A percentile compares a stretch with the other conserved stretches of the same genome.
These are phyloP conservation scores for Suhomyces sp. DNA, from an alignment of 805 yeast species.

Conservation along the genomic window DNA sequence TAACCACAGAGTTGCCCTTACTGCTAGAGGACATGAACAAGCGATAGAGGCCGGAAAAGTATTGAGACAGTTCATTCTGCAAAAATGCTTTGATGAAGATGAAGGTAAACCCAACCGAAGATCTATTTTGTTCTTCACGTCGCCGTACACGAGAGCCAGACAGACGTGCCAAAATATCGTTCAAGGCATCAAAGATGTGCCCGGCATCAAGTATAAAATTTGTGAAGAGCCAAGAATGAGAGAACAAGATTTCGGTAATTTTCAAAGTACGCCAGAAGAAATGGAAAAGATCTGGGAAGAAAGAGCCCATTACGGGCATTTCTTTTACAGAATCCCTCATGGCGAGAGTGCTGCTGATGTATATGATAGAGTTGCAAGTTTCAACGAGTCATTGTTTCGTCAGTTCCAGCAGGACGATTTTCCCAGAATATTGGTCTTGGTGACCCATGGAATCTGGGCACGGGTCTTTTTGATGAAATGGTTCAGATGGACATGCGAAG, in stretches of 20 bases:
- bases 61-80: conserved; percentile 37
- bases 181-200: conserved; percentile 49
- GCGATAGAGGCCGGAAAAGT: conserved; percentile 59
- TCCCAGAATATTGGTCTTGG: conserved; percentile 79
- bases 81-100: conserved; percentile 30
- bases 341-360: conserved; percentile 98
- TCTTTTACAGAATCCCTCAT: conserved; percentile 82
- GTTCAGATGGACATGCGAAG: conserved; percentile 91
- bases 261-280: conserved; percentile 70
- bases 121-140: conserved; percentile 71
- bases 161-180: conserved; percentile 76
- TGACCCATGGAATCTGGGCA: conserved; percentile 93
- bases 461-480: conserved; percentile 91
- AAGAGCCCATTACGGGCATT: conserved; percentile 77
- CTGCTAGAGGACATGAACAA: conserved; percentile 65
- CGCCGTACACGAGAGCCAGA: conserved; percentile 82
- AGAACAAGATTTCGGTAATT: conserved; percentile 94
- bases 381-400: conserved; percentile 81
- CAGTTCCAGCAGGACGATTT: conserved; percentile 69
- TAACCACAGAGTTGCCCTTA: conserved; percentile 75
- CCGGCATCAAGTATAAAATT: conserved; percentile 46
- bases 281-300: conserved; percentile 84
- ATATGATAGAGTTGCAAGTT: conserved; percentile 85
- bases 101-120: conserved; percentile 16
- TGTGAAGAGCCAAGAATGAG: conserved; percentile 89